Conservation (phyloP, 1,284 basidiomycete species). For the Erythrobasidium hasegawianum region DNA sequence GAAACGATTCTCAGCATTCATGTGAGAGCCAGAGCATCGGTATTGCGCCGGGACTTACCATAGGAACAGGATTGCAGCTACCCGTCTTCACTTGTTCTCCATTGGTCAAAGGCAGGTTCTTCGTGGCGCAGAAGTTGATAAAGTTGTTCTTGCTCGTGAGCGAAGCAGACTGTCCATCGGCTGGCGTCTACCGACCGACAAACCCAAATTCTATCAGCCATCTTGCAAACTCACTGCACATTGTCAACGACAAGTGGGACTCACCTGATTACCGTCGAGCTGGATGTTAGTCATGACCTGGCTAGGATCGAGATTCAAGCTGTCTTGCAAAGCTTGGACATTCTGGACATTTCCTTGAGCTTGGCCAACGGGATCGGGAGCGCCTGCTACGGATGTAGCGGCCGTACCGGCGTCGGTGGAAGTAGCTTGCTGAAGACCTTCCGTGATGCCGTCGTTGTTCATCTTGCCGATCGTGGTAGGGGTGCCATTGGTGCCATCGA, state of each 20-base stretch:
- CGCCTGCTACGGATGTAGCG: neutral
- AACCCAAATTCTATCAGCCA: too few relatives aligned
- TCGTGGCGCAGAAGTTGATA: constrained; percentile 63
- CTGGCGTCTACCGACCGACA: too few relatives aligned
- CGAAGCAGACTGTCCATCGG: constrained; percentile 58
- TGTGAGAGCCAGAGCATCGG: too few relatives aligned
- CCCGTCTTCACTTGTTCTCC: constrained; percentile 54
- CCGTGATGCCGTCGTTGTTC: neutral
- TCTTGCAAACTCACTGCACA: too few relatives aligned
- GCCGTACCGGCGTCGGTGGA: neutral
- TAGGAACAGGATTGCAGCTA: constrained; percentile 63
- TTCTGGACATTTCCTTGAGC: neutral
- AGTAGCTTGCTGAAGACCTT: constrained; percentile 2
- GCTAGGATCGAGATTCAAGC: constrained; percentile 37
- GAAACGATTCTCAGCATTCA: too few relatives aligned
- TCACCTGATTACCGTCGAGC: constrained; percentile 31
- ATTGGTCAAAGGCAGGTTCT: constrained; percentile 59
- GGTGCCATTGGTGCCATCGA: neutral
- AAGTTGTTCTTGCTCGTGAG: constrained; percentile 66
- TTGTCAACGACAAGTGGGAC: too few relatives aligned
- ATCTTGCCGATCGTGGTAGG: neutral
- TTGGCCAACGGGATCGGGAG: neutral
- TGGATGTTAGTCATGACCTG: constrained; percentile 35
- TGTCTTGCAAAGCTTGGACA: constrained; percentile 35
- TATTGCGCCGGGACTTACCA: too few relatives aligned